Evolutionary conservation across 202 grass and related monocot species (phyloP), one percentile per base, ranked within the genome.

Genomic region (Bolboschoenoplectus hybrid): DNA sequence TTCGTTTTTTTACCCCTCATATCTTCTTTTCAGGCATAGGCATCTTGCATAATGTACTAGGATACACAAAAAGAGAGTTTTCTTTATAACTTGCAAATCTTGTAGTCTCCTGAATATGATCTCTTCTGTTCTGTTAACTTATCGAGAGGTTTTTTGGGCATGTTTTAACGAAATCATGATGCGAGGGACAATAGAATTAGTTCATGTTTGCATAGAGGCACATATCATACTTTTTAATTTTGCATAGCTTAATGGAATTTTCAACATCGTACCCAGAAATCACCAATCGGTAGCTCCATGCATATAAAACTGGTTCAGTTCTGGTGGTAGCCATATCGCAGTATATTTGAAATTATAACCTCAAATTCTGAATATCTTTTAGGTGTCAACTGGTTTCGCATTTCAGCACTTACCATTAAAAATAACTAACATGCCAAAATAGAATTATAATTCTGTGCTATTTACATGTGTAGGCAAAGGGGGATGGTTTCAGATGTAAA

Each of bases 401-500:
- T 32, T 47, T 69, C 7, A 19, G 20, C 14, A 49, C 7, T 64
- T 14, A 39, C 67, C 63, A 19, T 79, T 55, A 60, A 61, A 74
- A 43, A 34, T 82, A 16, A 64, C 6, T 81, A 16, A 11, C 14
- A 46, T 45, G 26, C 26, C 26, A 0, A 26, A 26, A 26, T 26
- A 26, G 53, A 67, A 50, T 35, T 41, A 16, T 43, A 66, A 66
- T 51, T 52, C 12, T 83, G 39, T 52, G 32, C 16, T 66, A 39
- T 67, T 51, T 38, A 50, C 19, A 19, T 82, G 3, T 82, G 68
- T 88, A 97, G 95, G 95, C 89, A 95, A 87, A 90, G 90, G 83
- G 95, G 95, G 53, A 82, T 88, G 66, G 89, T 97, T 82, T 89
- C 89, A 0, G 92, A 95, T 87, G 92, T 97, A 63, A 80, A 88